Percentiles rank a stretch among this genome's conserved stretches.
phyloP scores from a whole-genome alignment of 192 early-diverging fungal genomes.

The Physocladia obscura region DNA sequence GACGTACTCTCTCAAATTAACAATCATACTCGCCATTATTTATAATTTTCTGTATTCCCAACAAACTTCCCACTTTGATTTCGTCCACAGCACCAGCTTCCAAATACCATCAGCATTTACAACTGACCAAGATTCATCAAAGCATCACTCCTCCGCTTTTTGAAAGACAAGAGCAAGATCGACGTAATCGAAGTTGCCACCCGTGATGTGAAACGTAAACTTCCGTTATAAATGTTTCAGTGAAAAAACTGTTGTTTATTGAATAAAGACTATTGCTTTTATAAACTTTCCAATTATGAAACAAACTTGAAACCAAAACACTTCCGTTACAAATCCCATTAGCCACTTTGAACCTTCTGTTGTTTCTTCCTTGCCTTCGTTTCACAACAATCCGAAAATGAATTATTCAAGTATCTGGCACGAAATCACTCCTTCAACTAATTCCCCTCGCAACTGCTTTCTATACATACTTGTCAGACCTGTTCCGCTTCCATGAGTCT shows the following conservation, averaged over 20 bases:
- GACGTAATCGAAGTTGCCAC: conserved; percentile 18
- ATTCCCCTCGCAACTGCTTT: not conserved
- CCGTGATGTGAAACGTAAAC: too few species aligned
- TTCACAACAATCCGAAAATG: too few species aligned
- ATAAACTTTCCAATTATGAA: too few species aligned
- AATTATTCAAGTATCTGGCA: conserved; percentile 19
- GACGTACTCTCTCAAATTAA: too few species aligned
- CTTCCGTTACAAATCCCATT: too few species aligned
- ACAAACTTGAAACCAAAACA: too few species aligned
- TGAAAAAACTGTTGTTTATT: too few species aligned
- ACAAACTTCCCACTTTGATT: not conserved
- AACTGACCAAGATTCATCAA: conserved; percentile 10
- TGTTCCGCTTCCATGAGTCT: not conserved
- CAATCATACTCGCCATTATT: conserved; percentile 26
- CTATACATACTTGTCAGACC: not conserved
- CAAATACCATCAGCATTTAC: not conserved
- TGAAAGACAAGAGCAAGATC: conserved; percentile 2
- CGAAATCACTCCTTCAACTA: conserved; percentile 13
- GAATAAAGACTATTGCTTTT: too few species aligned
- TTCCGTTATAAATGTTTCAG: too few species aligned
- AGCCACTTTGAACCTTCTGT: too few species aligned
- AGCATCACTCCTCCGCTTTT: conserved; percentile 30
- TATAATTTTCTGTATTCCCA: conserved; percentile 10
- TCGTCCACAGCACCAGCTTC: not conserved
- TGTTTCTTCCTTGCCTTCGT: too few species aligned